phyloP scores from a whole-genome alignment of 2,329 filamentous ascomycete genomes.

The Teratosphaeria pseudoeucalypti region DNA sequence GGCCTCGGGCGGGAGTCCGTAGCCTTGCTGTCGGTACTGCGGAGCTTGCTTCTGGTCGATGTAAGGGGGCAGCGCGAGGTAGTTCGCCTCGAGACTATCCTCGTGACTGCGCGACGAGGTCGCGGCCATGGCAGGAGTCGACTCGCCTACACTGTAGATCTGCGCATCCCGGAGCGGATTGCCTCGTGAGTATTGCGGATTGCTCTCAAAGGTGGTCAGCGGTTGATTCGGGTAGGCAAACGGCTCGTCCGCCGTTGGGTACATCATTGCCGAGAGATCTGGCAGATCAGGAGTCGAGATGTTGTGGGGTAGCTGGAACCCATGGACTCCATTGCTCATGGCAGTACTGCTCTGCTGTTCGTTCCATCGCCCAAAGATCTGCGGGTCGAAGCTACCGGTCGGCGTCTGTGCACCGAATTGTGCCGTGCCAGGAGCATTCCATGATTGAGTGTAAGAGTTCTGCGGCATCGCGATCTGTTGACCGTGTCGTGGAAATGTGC shows the following conservation, averaged over 20 bases:
- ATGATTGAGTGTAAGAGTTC: conserved; percentile 6
- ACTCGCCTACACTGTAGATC: conserved; percentile 8
- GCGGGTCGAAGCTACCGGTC: conserved; percentile 12
- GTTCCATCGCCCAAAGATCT: conserved; percentile 8
- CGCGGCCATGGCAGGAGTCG: conserved; percentile 6
- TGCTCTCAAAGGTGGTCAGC: conserved; percentile 48
- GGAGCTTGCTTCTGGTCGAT: conserved; percentile 43
- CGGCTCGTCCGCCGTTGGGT: conserved; percentile 58
- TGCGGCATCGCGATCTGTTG: conserved; percentile 1
- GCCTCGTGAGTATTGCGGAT: conserved; percentile 23
- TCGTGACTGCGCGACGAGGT: conserved; percentile 12
- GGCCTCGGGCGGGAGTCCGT: not conserved
- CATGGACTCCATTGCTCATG: conserved; percentile 10
- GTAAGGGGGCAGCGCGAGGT: conserved; percentile 63
- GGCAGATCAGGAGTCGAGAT: conserved; percentile 42
- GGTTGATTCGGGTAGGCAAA: conserved; percentile 72
- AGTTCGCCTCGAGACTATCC: conserved; percentile 62
- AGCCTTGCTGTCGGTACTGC: conserved; percentile 14
- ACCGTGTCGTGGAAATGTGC: conserved; percentile 17
- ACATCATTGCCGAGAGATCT: conserved; percentile 70
- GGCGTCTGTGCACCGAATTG: conserved; percentile 18
- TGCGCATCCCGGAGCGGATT: not conserved
- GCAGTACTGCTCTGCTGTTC: not conserved
- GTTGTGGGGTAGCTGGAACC: conserved; percentile 16
- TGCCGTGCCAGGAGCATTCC: conserved; percentile 16